Base-by-base conservation (phyloP, 2,329 filamentous ascomycete genomes). In the Gliomastix tumulicola region DNA sequence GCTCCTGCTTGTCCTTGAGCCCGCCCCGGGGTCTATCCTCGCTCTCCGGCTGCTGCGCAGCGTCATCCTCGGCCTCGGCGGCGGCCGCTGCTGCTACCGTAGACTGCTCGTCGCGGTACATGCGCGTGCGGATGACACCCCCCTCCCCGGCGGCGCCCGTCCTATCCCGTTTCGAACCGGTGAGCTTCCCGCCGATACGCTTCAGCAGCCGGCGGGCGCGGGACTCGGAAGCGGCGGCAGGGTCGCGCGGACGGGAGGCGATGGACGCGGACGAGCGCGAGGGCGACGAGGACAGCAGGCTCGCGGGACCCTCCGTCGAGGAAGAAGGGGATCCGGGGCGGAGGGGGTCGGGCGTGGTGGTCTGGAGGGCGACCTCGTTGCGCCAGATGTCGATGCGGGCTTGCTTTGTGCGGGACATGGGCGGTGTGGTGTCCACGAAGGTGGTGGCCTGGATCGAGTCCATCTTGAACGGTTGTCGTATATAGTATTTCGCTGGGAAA, bases 371-470 rank as follows among this genome's bases (percentile, higher is more conserved):
- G 33, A 75, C 67, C 53, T 75, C 71, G 36, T 55, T 54, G 38
- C 66, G 65, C 71, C 71, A 76, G 41, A 67, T 58, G 40, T 66
- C 53, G 44, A 75, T 70, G 50, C 63, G 62, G 34, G 56, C 49
- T 34, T 61, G 54, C 38, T 60, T 60, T 36, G 57, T 47, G 21
- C 51, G 42, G 35, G 54, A 51, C 44, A 59, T 57, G 44, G 48
- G 48, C 38, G 22, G n/a, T 28, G 34, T 21, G 27, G 38, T 44
- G 34, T 35, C 20, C 36, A 39, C 32, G 32, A 35, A 25, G 34
- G 34, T 43, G 38, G 28, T 48, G 40, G 22, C 34, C n/a, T n/a
- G n/a, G n/a, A n/a, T n/a, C n/a, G n/a, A n/a, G n/a, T n/a, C n/a
- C n/a, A n/a, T n/a, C n/a, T n/a, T n/a, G n/a, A n/a, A n/a, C n/a